Evolutionary conservation across 192 early-diverging fungal genomes (phyloP).

Genomic region (Dissophora globulifera): DNA sequence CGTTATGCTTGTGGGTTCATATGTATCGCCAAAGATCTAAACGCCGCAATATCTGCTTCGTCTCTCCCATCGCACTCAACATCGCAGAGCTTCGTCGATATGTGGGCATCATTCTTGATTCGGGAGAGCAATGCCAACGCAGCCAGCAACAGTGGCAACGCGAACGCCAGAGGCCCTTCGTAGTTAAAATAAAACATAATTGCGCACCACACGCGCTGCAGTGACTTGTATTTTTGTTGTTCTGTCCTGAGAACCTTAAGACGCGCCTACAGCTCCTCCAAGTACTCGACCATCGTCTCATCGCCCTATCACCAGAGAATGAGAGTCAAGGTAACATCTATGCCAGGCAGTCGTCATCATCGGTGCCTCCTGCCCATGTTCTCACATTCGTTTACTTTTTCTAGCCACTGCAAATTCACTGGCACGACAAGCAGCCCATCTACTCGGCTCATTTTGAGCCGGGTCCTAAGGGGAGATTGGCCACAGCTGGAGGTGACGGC

Average conservation of each 20-base stretch:
- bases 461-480: constrained; percentile 70
- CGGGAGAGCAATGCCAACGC: constrained; percentile 63
- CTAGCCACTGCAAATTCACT: constrained; percentile 87
- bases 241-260: not conserved
- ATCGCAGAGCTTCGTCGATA: constrained; percentile 76
- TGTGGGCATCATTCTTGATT: constrained; percentile 84
- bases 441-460: constrained; percentile 92
- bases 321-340: constrained; percentile 23
- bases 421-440: constrained; percentile 93
- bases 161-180: constrained; percentile 20
- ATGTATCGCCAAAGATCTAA: too few relatives aligned
- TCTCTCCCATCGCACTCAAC: too few relatives aligned
- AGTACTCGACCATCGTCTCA: constrained; percentile 3
- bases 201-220: too few relatives aligned
- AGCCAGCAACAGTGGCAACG: constrained; percentile 15
- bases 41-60: too few relatives aligned
- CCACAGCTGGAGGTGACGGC: constrained; percentile 91
- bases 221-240: too few relatives aligned
- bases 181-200: not conserved
- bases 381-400: not conserved
- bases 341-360: not conserved
- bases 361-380: not conserved
- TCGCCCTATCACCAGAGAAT: constrained; percentile 12
- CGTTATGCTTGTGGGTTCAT: too few relatives aligned
- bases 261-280: not conserved